Base-by-base conservation (phyloP, 1,139 yeast genomes). In the Entelexis sorbosivorans region DNA sequence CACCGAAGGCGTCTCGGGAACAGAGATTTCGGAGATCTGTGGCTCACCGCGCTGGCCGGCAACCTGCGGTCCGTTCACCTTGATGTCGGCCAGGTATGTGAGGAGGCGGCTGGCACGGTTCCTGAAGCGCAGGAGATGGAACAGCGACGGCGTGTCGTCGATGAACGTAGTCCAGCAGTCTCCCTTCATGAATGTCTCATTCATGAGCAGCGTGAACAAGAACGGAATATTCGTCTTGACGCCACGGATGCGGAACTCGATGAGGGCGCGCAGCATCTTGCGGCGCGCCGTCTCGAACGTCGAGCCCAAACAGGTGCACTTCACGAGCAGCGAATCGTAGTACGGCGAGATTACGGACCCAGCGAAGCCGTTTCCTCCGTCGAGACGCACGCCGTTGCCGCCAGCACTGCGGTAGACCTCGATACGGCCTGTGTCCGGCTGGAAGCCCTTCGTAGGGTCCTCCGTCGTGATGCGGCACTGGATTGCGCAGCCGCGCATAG, bases 391-490 rank as follows among this genome's bases (percentile, higher is more conserved):
- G 67, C 99, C 99, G 66, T 91, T 91, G 75, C 99, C 99, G 73
- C 99, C 99, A 38, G 98, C 87, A 36, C 97, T 88, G 69, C 98
- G 79, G 74, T 91, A 91, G 47, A 91, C 99, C 69, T 91, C 99
- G 61, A 91, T 84, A 70, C 91, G 88, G 66, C 99, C 99, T 3
- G 97, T 93, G 66, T 91, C 99, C 17, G 99, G 99, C 70, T 86
- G 96, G 80, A 91, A 91, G 67, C 82, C 86, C 73, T 88, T 89
- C 47, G 95, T 68, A 19, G 99, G 98, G 66, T 91, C 98, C 71
- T 91, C 99, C 49, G 98, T 93, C 52, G 98, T 91, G 72, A 91
- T 91, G 77, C 98, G 88, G 75, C 98, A 93, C 73, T 91, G 99
- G 62, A 91, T 91, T 43, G 98, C 97, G 68, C 89, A 91, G 13